Evolutionary conservation across 73 alveolate species (phyloP).

Genomic region (Paramecium biaurelia): DNA sequence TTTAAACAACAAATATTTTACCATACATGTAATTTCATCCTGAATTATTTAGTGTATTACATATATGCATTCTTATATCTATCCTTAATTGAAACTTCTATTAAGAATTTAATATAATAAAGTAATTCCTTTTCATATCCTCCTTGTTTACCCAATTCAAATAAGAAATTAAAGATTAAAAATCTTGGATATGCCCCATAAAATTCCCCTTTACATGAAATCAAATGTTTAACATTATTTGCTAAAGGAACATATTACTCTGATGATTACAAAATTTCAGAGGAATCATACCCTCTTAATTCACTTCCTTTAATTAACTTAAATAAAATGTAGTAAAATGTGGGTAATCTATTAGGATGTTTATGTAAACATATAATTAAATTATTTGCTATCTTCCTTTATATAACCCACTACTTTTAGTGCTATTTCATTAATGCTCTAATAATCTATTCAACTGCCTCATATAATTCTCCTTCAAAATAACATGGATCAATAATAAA

Average conservation of each 20-base stretch:
- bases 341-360: constrained; percentile 18
- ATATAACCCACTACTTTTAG: constrained; percentile 45
- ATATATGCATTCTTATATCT: constrained; percentile 43
- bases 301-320: constrained; percentile 51
- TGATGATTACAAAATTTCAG: background rate
- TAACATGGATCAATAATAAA: constrained; percentile 32
- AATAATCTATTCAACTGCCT: constrained; percentile 6
- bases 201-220: constrained; percentile 40
- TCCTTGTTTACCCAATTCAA: background rate
- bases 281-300: constrained; percentile 61
- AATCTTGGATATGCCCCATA: constrained; percentile 66
- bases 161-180: background rate
- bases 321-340: constrained; percentile 10
- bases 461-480: constrained; percentile 22
- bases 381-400: constrained; percentile 53
- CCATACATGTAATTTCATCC: constrained; percentile 32
- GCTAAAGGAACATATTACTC: constrained; percentile 60
- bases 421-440: constrained; percentile 1
- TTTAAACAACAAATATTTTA: constrained; percentile 24
- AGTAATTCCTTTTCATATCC: background rate
- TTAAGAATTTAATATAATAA: background rate
- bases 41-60: constrained; percentile 48
- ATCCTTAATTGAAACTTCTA: background rate
- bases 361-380: background rate
- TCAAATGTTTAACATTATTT: constrained; percentile 21